Conservation (phyloP, 2,329 filamentous ascomycete genomes). For the Chlorencoelia australis region DNA sequence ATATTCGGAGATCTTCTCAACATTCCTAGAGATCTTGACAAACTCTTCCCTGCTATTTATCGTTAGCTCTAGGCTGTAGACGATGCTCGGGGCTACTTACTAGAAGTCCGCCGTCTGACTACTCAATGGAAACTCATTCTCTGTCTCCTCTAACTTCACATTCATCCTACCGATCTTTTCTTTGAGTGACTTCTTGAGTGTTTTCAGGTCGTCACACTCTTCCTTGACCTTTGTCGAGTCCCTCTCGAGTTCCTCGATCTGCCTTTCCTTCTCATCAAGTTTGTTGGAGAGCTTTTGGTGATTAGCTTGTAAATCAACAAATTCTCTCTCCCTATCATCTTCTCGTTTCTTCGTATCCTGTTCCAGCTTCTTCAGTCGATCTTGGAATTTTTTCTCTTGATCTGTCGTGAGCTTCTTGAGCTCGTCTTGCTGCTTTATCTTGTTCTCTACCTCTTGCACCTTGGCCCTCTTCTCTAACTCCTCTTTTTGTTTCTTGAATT, state of each 20-base stretch:
- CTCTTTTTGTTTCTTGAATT: constrained; percentile 1
- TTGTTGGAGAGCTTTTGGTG: constrained; percentile 1
- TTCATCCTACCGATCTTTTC: background rate
- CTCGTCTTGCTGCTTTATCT: constrained; percentile 2
- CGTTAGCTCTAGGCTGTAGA: constrained; percentile 1
- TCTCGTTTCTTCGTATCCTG: constrained; percentile 1
- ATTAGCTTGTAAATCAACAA: background rate
- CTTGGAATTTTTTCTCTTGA: constrained; percentile 4
- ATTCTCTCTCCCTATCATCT: background rate
- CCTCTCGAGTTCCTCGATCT: constrained; percentile 1
- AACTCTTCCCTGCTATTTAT: constrained; percentile 8
- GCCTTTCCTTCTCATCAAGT: constrained; percentile 1
- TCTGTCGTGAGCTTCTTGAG: background rate
- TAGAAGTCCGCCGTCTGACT: constrained; percentile 6
- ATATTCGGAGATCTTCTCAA: constrained; percentile 8
- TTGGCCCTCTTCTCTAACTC: background rate
- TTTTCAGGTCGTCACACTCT: constrained; percentile 1
- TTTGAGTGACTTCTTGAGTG: constrained; percentile 4
- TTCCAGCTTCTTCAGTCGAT: constrained; percentile 2
- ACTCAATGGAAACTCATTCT: constrained; percentile 10
- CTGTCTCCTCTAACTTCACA: constrained; percentile 5
- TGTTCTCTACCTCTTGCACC: constrained; percentile 1
- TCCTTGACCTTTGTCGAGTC: constrained; percentile 1
- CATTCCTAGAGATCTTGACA: constrained; percentile 2
- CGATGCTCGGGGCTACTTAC: constrained; percentile 4